A percentile compares a stretch with the other conserved stretches of the same genome.
These are phyloP conservation scores for Colletotrichum godetiae DNA, from an alignment of 2,329 filamentous ascomycete species.

Conservation along the genomic window DNA sequence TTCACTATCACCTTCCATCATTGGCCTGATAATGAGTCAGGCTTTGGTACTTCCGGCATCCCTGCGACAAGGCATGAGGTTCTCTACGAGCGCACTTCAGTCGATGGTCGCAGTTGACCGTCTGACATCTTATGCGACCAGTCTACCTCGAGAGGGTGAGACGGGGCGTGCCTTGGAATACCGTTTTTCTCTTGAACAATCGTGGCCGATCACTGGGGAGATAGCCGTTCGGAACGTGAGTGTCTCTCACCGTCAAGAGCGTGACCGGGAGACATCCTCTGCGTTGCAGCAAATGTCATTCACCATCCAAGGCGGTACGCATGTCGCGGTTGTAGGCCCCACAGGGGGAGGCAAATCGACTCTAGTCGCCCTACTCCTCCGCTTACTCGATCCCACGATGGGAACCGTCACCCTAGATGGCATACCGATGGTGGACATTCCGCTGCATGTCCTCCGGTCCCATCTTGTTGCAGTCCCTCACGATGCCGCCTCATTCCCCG, in stretches of 20 bases:
- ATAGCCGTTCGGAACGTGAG: background rate
- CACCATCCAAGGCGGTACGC: background rate
- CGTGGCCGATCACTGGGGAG: background rate
- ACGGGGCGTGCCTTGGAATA: background rate
- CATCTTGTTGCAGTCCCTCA: background rate
- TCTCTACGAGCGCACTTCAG: background rate
- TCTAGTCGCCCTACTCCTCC: background rate
- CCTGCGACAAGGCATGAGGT: background rate
- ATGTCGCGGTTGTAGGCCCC: background rate
- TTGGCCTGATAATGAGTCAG: background rate
- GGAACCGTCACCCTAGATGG: background rate
- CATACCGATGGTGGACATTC: background rate
- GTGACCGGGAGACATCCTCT: background rate
- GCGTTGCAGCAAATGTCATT: background rate
- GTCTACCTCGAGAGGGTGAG: background rate
- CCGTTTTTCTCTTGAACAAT: background rate
- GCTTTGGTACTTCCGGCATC: background rate
- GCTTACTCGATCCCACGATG: background rate
- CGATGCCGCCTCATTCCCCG: background rate
- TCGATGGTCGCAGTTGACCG: background rate
- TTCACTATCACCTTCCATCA: background rate
- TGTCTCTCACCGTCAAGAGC: background rate
- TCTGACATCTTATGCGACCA: background rate
- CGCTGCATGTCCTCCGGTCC: background rate
- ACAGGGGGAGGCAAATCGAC: conserved; percentile 6